A percentile compares a stretch with the other conserved stretches of the same genome.
These are phyloP conservation scores for Cladophialophora chaetospira DNA, from an alignment of 2,329 filamentous ascomycete species.

Conservation along the genomic window DNA sequence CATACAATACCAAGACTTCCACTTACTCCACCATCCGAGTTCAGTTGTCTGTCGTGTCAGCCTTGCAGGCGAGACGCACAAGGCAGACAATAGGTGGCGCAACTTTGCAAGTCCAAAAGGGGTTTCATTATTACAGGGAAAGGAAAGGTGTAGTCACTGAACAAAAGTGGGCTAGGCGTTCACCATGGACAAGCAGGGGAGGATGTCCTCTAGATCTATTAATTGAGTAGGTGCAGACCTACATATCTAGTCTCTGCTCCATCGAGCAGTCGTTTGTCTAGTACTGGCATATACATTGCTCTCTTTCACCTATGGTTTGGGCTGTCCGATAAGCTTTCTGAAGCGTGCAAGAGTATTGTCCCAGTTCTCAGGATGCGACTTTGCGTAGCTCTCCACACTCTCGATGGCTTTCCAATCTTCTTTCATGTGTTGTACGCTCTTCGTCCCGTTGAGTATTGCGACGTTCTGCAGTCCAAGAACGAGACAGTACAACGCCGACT, in stretches of 20 bases:
- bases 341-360: conserved; percentile 51
- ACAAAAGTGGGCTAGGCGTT: too few species aligned
- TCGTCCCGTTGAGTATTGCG: conserved; percentile 60
- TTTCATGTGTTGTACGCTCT: conserved; percentile 53
- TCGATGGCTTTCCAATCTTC: conserved; percentile 53
- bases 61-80: too few species aligned
- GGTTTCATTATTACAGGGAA: too few species aligned
- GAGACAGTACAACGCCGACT: conserved; percentile 59
- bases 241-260: too few species aligned
- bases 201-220: too few species aligned
- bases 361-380: conserved; percentile 55
- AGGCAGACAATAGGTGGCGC: too few species aligned
- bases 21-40: not conserved
- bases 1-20: not conserved
- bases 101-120: too few species aligned
- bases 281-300: not conserved
- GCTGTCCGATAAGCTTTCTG: conserved; percentile 44
- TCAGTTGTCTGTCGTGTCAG: too few species aligned
- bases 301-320: not conserved
- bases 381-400: conserved; percentile 46
- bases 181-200: too few species aligned
- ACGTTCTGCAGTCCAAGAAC: conserved; percentile 55
- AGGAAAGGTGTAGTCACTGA: too few species aligned
- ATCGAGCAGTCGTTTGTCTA: not conserved
- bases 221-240: too few species aligned